Evolutionary conservation across 768 basidiomycete genomes (phyloP), one percentile per base, ranked within the genome.

Genomic region (Guyanaporus albipodus): DNA sequence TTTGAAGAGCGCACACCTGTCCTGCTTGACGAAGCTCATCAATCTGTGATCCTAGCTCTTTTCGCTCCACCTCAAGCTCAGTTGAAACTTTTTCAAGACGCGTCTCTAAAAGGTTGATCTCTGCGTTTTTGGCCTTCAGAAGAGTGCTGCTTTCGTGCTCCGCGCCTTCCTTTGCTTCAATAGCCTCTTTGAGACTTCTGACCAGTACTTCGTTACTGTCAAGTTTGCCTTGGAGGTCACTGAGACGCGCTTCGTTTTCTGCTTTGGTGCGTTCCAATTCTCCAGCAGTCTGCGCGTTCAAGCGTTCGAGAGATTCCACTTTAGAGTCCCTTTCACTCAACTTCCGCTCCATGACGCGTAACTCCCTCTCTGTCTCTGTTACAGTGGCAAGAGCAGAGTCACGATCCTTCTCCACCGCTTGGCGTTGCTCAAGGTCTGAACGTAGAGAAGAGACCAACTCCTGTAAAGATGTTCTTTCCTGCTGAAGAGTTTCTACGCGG

Each of bases 1-100:
- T 10, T 24, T 15, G 23, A 37, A 40, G 19, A 11, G n/a, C 18
- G 50, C 74, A 56, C 59, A 90, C 91, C 74, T 94, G 90, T 28
- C 94, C 94, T 21, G 94, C 95, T 52, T 78, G 74, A 26, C 91
- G 77, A 33, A 98, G 75, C 59, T 92, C 88, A 45, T 95, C 87
- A 1, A 96, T 80, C 56, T 92, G 85, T 0, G 60, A 64, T 11
- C 75, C 75, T 28, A 95, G 70, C 56, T 93, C 90, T 36, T 64
- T 70, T 35, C 81, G 75, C 54, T 91, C 89, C 9, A 76, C 62
- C 24, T 75, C 76, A 4, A 76, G 64, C 32, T 80, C 79, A 8
- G 50, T 31, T n/a, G 71, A 69, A 14, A 72, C 67, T 51, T 69
- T 72, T 57, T 71, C 70, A 8, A 78, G 65, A 15, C 75, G 70